Evolutionary conservation across 2,329 filamentous ascomycete genomes (phyloP), one percentile per base, ranked within the genome.

Genomic region (Nemania abortiva): DNA sequence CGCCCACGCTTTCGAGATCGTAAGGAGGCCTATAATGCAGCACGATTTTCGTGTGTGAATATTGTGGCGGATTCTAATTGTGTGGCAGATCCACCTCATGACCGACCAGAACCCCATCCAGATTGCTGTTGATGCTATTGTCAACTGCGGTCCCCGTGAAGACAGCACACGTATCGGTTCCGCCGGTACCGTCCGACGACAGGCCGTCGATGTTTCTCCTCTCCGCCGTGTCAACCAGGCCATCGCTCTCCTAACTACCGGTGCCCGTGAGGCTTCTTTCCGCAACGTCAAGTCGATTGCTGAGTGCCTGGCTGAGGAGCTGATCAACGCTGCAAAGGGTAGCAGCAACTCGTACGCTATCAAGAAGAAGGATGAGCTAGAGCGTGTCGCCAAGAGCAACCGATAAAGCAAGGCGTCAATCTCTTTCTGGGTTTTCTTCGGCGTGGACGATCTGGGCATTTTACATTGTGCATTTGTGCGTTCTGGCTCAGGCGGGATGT

Each of bases 341-440:
- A 97, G 92, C 91, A 97, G 93, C 88, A 99, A 99, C 94, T 98
- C 95, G 79, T 99, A 98, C 86, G 96, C 97, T 82, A 99, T 99
- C 92, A 99, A 99, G 94, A 99, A 99, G 94, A 99, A 99, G 95
- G 96, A 99, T 86, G 97, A 99, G 92, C 87, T 99, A 88, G 96
- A 99, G 92, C 96, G 96, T 96, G 96, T 99, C 81, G 96, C 96
- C 88, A 99, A 99, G 94, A 94, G 90, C 91, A 99, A 99, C 92
- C 93, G 96, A 92, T 99, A 98, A 95, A 95, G 74, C 64, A 70
- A 45, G 58, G 70, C 61, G 73, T 73, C 74, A 70, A 74, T 76
- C 69, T 76, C 74, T 79, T 78, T 77, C 75, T 76, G 76, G 76
- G 75, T 76, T 77, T 79, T 81, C 79, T 81, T 78, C 79, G 80